A percentile compares a stretch with the other conserved stretches of the same genome.
Conservation (phyloP, 495 filamentous ascomycete genomes). For the Letharia columbiana region DNA sequence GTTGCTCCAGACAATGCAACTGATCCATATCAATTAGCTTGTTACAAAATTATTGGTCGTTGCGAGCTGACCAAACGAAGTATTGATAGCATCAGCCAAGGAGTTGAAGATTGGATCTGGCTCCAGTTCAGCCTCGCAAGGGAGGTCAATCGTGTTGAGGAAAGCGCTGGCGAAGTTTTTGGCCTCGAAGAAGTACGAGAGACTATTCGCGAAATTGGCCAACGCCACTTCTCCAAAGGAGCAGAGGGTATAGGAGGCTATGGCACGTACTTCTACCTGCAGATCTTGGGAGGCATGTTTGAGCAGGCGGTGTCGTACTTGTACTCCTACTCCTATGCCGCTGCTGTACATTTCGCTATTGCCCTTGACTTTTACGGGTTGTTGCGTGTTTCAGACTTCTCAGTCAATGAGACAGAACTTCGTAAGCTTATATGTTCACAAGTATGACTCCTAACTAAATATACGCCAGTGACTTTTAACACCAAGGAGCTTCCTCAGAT, state of each 20-base stretch:
- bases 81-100: constrained; percentile 69
- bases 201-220: constrained; percentile 79
- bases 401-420: constrained; percentile 59
- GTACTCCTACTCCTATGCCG: constrained; percentile 78
- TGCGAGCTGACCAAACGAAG: constrained; percentile 77
- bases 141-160: constrained; percentile 73
- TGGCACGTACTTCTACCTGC: constrained; percentile 85
- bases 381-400: constrained; percentile 70
- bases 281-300: constrained; percentile 86
- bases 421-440: constrained; percentile 36
- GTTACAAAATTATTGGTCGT: constrained; percentile 94
- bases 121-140: constrained; percentile 86
- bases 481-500: constrained; percentile 79
- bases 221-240: constrained; percentile 72
- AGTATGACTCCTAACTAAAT: constrained; percentile 30
- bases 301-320: constrained; percentile 88
- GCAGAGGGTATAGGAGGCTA: constrained; percentile 64
- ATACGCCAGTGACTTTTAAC: constrained; percentile 48
- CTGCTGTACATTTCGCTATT: constrained; percentile 91
- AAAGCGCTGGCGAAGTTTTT: constrained; percentile 80
- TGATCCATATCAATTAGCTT: constrained; percentile 93
- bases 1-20: constrained; percentile 79
- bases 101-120: constrained; percentile 95
- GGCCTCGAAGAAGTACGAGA: constrained; percentile 77
- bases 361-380: constrained; percentile 86